Evolutionary conservation across 139 green algal species (phyloP).

Genomic region (Axilococcus clingmanii): DNA sequence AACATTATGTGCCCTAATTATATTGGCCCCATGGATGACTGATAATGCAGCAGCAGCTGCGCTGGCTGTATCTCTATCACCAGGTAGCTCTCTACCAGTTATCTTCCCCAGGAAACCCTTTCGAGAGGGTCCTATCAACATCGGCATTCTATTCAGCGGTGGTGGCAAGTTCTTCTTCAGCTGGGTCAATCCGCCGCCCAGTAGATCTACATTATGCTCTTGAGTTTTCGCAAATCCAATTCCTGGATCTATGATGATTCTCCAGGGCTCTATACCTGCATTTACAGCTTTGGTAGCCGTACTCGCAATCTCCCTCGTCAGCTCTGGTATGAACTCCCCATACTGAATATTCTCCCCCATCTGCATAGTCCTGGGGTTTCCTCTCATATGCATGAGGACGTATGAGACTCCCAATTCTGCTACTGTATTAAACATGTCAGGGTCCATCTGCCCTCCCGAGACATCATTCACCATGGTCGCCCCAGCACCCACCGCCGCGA

Average conservation of each 20-base stretch:
- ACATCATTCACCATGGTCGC: constrained; percentile 96
- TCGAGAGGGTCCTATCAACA: constrained; percentile 67
- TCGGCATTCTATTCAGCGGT: constrained; percentile 34
- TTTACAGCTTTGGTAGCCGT: no score
- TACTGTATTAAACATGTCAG: constrained; percentile 58
- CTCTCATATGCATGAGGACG: constrained; percentile 94
- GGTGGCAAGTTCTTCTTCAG: constrained; percentile 32
- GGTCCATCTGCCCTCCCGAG: constrained; percentile 68
- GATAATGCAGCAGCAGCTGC: constrained; percentile 33
- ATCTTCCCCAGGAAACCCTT: constrained; percentile 75
- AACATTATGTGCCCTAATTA: constrained; percentile 80
- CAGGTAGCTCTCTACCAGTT: constrained; percentile 25
- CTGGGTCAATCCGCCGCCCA: constrained; percentile 40
- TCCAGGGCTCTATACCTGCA: constrained; percentile 76
- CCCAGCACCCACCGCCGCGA: constrained; percentile 55
- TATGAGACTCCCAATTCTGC: constrained; percentile 73
- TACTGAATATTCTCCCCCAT: constrained; percentile 58
- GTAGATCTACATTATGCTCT: constrained; percentile 51
- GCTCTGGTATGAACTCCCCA: constrained; percentile 45
- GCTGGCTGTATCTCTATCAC: constrained; percentile 43
- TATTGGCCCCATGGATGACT: constrained; percentile 48
- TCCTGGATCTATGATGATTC: constrained; percentile 77
- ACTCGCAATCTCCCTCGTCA: constrained; percentile 18
- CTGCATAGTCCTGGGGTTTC: constrained; percentile 76
- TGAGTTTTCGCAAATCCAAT: constrained; percentile 85